Conservation (phyloP, 148 eudicot genomes). For the Vaccinium darrowii region DNA sequence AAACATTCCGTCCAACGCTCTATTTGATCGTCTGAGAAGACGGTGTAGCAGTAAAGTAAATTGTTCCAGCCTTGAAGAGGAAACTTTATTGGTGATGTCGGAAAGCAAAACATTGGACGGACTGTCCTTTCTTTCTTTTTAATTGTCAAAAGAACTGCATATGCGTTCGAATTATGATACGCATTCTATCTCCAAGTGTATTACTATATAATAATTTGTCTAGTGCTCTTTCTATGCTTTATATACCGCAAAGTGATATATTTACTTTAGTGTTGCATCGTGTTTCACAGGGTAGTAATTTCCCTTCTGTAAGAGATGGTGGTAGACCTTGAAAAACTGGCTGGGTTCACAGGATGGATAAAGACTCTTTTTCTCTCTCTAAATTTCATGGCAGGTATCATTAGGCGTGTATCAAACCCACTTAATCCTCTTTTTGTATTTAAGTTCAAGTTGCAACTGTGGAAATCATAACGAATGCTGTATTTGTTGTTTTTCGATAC, state of each 20-base stretch:
- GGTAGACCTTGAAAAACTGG: background rate
- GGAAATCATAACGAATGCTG: background rate
- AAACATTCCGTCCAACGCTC: background rate
- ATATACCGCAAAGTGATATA: background rate
- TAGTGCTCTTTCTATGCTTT: background rate
- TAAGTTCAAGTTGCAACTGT: background rate
- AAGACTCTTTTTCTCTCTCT: background rate
- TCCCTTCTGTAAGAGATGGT: background rate
- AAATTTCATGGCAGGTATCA: background rate
- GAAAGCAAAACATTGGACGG: background rate
- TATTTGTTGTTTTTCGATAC: background rate
- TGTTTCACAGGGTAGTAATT: background rate
- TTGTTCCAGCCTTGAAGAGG: background rate
- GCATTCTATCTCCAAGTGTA: background rate
- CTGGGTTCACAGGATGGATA: background rate
- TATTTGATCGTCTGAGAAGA: background rate
- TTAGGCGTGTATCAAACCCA: slow-evolving; percentile 10
- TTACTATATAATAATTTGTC: background rate
- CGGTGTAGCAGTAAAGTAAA: background rate
- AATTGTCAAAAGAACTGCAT: background rate
- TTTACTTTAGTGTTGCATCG: background rate
- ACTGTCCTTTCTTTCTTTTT: background rate
- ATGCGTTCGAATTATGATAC: background rate
- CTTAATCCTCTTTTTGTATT: background rate
- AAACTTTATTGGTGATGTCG: background rate